A percentile compares a stretch with the other conserved stretches of the same genome.
These are phyloP conservation scores for Tothia fuscella DNA, from an alignment of 2,329 filamentous ascomycete species.

Conservation along the genomic window DNA sequence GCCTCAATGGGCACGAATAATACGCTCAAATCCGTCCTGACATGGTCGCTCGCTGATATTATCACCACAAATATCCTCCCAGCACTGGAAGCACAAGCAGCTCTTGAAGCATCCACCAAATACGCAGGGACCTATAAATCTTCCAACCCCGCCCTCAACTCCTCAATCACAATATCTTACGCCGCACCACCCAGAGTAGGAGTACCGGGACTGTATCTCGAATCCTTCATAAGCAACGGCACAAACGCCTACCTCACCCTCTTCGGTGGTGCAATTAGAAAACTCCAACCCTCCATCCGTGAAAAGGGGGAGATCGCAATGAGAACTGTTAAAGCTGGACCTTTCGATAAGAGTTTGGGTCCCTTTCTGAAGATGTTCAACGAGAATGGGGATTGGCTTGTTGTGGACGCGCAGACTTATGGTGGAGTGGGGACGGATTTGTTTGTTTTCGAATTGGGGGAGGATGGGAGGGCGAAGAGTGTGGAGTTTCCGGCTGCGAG, in stretches of 20 bases:
- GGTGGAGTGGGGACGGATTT: constrained; percentile 16
- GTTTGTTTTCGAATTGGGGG: constrained; percentile 20
- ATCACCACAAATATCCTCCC: constrained; percentile 21
- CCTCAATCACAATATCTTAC: constrained; percentile 17
- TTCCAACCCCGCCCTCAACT: constrained; percentile 16
- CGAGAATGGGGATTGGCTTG: constrained; percentile 14
- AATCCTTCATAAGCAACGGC: constrained; percentile 21
- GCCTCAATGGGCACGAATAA: constrained; percentile 20
- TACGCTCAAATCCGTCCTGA: constrained; percentile 10
- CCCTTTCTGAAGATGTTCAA: background rate
- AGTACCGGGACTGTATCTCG: constrained; percentile 18
- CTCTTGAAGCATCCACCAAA: constrained; percentile 18
- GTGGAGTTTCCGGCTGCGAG: too few species aligned
- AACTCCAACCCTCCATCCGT: constrained; percentile 13
- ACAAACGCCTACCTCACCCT: constrained; percentile 18
- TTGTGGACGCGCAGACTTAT: constrained; percentile 16
- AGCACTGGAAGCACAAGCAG: constrained; percentile 21
- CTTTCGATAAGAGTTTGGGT: background rate
- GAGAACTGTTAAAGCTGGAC: background rate
- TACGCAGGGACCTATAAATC: constrained; percentile 21
- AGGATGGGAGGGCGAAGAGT: constrained; percentile 15
- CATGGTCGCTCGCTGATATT: constrained; percentile 16
- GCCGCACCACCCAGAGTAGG: constrained; percentile 14
- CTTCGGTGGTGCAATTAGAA: background rate
- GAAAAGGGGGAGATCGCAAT: background rate